Evolutionary conservation across 169 alveolate genomes (phyloP).

Genomic region (Plasmodium gaboni): DNA sequence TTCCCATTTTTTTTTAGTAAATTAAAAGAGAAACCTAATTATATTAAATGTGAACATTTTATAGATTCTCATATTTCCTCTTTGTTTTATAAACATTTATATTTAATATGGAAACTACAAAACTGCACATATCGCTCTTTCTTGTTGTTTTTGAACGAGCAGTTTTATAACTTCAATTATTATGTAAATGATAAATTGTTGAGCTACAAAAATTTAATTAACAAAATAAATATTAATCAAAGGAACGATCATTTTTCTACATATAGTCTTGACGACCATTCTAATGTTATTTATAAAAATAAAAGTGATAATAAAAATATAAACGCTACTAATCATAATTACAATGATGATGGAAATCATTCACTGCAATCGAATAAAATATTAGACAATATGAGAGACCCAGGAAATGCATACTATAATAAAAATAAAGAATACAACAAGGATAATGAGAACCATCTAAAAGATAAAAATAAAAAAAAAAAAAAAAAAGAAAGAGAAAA

Average conservation of each 20-base stretch:
- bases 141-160: conserved; percentile 28
- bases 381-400: too few relatives aligned
- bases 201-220: background rate
- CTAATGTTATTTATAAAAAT: background rate
- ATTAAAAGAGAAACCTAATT: conserved; percentile 6
- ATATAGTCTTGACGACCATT: background rate
- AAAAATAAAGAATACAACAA: too few relatives aligned
- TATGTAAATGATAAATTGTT: conserved; percentile 15
- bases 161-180: conserved; percentile 32
- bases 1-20: conserved; percentile 59
- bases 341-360: too few relatives aligned
- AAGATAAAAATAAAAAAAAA: background rate
- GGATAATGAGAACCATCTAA: background rate
- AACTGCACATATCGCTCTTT: conserved; percentile 51
- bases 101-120: conserved; percentile 41
- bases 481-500: background rate
- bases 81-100: conserved; percentile 17
- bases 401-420: too few relatives aligned
- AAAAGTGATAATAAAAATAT: background rate
- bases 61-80: conserved; percentile 56
- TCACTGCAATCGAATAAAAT: too few relatives aligned
- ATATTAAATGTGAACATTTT: conserved; percentile 48
- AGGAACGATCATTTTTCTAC: background rate
- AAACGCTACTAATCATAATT: too few relatives aligned
- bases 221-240: background rate